Evolutionary conservation across 2,329 filamentous ascomycete species (phyloP), one percentile per base, ranked within the genome.

Genomic region (Diplodia intermedia): DNA sequence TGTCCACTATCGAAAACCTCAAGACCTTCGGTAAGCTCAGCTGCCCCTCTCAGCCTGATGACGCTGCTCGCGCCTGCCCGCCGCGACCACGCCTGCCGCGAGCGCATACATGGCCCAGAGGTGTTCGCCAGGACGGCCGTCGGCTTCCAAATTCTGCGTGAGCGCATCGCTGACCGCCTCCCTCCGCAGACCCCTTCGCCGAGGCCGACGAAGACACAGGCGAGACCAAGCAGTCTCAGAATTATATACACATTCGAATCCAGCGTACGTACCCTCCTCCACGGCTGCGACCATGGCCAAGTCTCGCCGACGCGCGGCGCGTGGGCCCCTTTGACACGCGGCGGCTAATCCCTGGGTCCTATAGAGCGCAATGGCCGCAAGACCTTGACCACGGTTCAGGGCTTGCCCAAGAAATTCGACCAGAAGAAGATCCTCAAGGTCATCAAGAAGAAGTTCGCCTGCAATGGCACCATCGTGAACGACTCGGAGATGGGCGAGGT

Each of bases 321-420:
- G 33, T 52, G 60, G 43, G 33, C 26, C 55, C 31, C 56, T 54
- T 66, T 40, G 52, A 49, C 29, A 26, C 31, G 40, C 68, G 60
- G 49, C 31, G 26, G 40, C 33, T 57, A 63, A 69, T 73, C 85
- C 86, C 80, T 63, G 38, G 57, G 18, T 23, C 70, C 36, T 70
- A 75, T 82, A 98, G 94, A 99, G 86, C 95, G 95, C 86, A 99
- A 99, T 98, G 95, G 95, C 90, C 95, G 95, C 84, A 99, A 99
- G 89, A 98, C 95, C 86, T 88, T 99, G 91, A 99, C 95, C 78
- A 99, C 95, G 78, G 94, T 99, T 79, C 94, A 98, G 89, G 95
- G 95, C 84, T 90, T 99, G 78, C 94, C 95, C 73, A 95, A 95
- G 87, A 97, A 98, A 82, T 98, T 97, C 80, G 94, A 97, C 85